A percentile compares a stretch with the other conserved stretches of the same genome.
These are phyloP conservation scores for Lichtheimia corymbifera DNA, from an alignment of 371 early-diverging fungal species.

Conservation along the genomic window DNA sequence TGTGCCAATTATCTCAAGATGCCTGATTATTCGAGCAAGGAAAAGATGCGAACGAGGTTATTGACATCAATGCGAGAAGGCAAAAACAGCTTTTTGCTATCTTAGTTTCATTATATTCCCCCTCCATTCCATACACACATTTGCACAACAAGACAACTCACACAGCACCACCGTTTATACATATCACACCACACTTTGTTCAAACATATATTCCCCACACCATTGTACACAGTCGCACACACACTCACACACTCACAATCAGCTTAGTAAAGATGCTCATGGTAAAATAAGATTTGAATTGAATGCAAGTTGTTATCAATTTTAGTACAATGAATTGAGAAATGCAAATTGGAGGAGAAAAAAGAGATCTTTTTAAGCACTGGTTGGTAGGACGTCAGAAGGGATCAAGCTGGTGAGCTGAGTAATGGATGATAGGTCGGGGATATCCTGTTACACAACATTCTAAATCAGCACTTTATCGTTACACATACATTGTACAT, in stretches of 20 bases:
- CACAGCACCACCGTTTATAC: too few relatives aligned
- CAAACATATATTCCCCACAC: too few relatives aligned
- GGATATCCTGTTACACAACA: slow-evolving; percentile 8
- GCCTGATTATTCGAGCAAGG: slow-evolving; percentile 78
- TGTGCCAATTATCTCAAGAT: slow-evolving; percentile 95
- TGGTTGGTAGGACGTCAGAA: slow-evolving; percentile 4
- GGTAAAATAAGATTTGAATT: too few relatives aligned
- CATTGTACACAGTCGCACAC: too few relatives aligned
- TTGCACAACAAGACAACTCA: too few relatives aligned
- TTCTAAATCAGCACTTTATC: not conserved
- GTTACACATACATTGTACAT: not conserved
- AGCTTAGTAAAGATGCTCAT: too few relatives aligned
- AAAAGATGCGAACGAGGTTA: slow-evolving; percentile 69
- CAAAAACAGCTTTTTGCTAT: slow-evolving; percentile 81
- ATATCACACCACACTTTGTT: too few relatives aligned
- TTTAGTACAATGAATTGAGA: too few relatives aligned
- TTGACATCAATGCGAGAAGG: slow-evolving; percentile 84
- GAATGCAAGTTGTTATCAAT: too few relatives aligned
- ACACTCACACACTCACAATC: too few relatives aligned
- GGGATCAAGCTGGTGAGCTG: slow-evolving; percentile 7
- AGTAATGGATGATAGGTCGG: not conserved
- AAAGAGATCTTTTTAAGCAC: not conserved
- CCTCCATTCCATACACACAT: not conserved
- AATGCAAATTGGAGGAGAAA: too few relatives aligned
- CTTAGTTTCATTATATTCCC: slow-evolving; percentile 24